A percentile compares a stretch with the other conserved stretches of the same genome.
Conservation (phyloP, 2,329 filamentous ascomycete genomes). For the Zymoseptoria brevis region DNA sequence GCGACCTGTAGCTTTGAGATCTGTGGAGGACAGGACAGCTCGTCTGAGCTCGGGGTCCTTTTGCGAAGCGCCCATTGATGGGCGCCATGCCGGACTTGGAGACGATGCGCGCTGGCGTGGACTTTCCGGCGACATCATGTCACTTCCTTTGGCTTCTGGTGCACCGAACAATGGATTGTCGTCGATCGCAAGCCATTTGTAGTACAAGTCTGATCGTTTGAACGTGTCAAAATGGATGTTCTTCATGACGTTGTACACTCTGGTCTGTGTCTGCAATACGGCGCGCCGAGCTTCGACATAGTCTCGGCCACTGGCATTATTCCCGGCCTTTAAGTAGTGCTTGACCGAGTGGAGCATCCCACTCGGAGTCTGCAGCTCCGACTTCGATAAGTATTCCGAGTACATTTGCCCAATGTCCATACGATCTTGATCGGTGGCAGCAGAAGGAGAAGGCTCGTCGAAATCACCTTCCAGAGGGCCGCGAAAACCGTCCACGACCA, state of each 20-base stretch:
- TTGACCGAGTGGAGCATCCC: slow-evolving; percentile 62
- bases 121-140: slow-evolving; percentile 13
- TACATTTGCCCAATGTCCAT: slow-evolving; percentile 86
- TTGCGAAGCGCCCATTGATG: slow-evolving; percentile 15
- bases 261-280: slow-evolving; percentile 73
- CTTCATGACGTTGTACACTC: slow-evolving; percentile 77
- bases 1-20: slow-evolving; percentile 40
- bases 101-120: slow-evolving; percentile 12
- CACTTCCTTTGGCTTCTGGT: slow-evolving; percentile 15
- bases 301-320: slow-evolving; percentile 65
- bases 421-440: slow-evolving; percentile 66
- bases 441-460: slow-evolving; percentile 49
- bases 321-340: slow-evolving; percentile 71
- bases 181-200: slow-evolving; percentile 88
- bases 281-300: slow-evolving; percentile 76
- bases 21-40: slow-evolving; percentile 53
- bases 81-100: slow-evolving; percentile 15
- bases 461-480: slow-evolving; percentile 86
- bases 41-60: slow-evolving; percentile 46
- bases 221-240: slow-evolving; percentile 73
- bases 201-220: slow-evolving; percentile 88
- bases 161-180: slow-evolving; percentile 42
- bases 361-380: slow-evolving; percentile 70
- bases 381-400: slow-evolving; percentile 74
- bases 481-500: slow-evolving; percentile 92